phyloP scores from a whole-genome alignment of 805 yeast genomes.

The Ogataea trehalophila region DNA sequence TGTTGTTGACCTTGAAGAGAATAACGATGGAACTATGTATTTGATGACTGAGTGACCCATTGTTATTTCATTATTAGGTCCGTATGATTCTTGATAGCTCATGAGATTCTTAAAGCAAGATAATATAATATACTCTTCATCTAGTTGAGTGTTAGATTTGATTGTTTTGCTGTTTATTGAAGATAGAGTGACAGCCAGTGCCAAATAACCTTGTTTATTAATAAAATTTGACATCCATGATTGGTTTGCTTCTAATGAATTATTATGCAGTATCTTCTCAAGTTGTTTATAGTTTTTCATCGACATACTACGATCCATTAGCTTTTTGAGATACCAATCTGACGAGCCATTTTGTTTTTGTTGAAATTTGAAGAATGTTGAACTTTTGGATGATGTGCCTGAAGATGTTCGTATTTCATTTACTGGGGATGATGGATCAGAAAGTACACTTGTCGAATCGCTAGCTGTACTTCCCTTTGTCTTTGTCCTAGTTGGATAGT shows the following conservation, averaged over 20 bases:
- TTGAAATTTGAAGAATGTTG: conserved; percentile 2
- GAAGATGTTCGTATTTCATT: too few relatives aligned
- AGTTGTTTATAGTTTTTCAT: conserved; percentile 34
- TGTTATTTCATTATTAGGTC: conserved; percentile 47
- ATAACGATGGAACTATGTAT: conserved; percentile 65
- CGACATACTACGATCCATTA: conserved; percentile 35
- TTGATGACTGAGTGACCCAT: conserved; percentile 41
- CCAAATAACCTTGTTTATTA: conserved; percentile 76
- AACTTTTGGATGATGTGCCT: not conserved
- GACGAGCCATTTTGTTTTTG: conserved; percentile 27
- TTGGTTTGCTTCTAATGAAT: conserved; percentile 1
- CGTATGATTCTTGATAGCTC: conserved; percentile 50
- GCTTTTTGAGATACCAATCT: conserved; percentile 38
- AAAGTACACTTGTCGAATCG: too few relatives aligned
- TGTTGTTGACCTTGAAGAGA: conserved; percentile 72
- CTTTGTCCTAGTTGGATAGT: conserved; percentile 1
- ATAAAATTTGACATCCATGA: conserved; percentile 78
- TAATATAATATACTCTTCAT: conserved; percentile 69
- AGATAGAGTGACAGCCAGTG: conserved; percentile 62
- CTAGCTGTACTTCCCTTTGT: not conserved
- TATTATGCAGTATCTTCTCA: conserved; percentile 16
- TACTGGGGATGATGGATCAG: too few relatives aligned
- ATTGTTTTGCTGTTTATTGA: conserved; percentile 39
- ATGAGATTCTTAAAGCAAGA: conserved; percentile 73
- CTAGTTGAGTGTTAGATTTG: conserved; percentile 46